Evolutionary conservation across 73 alveolate species (phyloP).

Genomic region (Tetrahymena borealis): DNA sequence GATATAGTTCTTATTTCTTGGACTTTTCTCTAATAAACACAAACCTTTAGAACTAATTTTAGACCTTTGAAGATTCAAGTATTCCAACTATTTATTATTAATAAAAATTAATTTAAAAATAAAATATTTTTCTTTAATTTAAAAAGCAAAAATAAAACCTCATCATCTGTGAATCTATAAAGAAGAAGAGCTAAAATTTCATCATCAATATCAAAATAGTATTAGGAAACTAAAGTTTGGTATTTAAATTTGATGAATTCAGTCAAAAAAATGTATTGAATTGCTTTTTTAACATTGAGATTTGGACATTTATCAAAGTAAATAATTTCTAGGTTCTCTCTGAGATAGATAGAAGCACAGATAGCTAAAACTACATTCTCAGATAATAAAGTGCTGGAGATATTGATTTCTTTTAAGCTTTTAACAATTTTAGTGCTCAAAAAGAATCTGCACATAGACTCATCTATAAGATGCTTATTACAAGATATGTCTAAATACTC

Average conservation of each 20-base stretch:
- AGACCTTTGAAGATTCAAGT: neutral
- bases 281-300: neutral
- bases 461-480: neutral
- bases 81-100: neutral
- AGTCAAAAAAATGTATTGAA: neutral
- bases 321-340: neutral
- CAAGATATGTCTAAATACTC: neutral
- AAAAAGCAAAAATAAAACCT: neutral
- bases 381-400: neutral
- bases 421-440: neutral
- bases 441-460: neutral
- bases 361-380: neutral
- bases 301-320: neutral
- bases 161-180: neutral
- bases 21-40: neutral
- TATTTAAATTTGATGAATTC: neutral
- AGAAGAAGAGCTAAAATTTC: neutral
- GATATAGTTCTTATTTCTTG: neutral
- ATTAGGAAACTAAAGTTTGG: neutral
- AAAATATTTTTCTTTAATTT: neutral
- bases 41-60: neutral
- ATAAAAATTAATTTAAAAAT: too few species aligned
- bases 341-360: neutral
- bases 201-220: neutral
- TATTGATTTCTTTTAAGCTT: neutral